Evolutionary conservation across 2,329 filamentous ascomycete species (phyloP), one percentile per base, ranked within the genome.

Genomic region (Dryadomyces sulphureus): DNA sequence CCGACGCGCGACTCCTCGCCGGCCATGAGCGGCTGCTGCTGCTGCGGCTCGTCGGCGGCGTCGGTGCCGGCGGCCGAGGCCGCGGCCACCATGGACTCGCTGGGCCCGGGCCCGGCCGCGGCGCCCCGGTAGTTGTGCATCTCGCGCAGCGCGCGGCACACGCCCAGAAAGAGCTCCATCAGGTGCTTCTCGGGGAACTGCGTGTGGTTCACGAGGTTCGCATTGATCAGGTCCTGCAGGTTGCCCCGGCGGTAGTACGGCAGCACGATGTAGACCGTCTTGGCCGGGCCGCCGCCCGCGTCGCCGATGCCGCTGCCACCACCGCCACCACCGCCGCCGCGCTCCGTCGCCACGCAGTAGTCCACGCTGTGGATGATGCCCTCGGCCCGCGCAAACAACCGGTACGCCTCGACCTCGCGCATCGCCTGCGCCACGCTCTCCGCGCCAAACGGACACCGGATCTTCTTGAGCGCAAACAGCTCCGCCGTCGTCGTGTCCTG

Each of bases 171-270:
- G 49, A 98, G 65, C 48, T 81, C 70, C 88, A 96, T 90, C 51
- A 98, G 69, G 56, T 81, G 74, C 60, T 80, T 76, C 67, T 96
- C 90, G 1, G 90, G 88, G 57, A 98, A 96, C 44, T 73, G 75
- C 34, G 84, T 85, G 61, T 94, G 87, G 63, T 96, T 96, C 63
- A 98, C 90, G 46, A 96, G 70, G 64, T 98, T 98, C 52, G 92
- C 90, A 63, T 98, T 98, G 70, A 98, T 96, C 60, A 93, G 83
- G 65, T 98, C 92, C 66, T 98, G 92, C 34, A 98, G 73, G 62
- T 98, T 98, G 14, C 92, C 92, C 53, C 90, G 75, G 56, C 88
- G 74, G 67, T 95, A 98, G 68, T 96, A 98, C 12, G 92, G 92
- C 19, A 98, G 73, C 38, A 98, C 71, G 50, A 98, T 92, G 63